phyloP scores from a whole-genome alignment of 768 basidiomycete genomes.

The Dentipellis sp. region DNA sequence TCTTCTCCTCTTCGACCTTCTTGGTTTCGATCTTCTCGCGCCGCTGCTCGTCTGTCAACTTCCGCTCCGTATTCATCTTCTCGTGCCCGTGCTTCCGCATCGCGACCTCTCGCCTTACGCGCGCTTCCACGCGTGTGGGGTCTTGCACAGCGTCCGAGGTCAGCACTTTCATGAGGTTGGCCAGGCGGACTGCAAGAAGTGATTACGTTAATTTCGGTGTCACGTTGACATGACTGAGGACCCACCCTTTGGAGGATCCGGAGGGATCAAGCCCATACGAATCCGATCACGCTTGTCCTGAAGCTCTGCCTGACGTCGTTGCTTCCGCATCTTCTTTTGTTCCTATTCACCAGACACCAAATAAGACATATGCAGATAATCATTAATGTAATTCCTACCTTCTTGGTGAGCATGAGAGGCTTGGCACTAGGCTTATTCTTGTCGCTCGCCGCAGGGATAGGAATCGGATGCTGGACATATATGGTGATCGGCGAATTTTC shows the following conservation, averaged over 20 bases:
- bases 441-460: slow-evolving; percentile 85
- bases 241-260: slow-evolving; percentile 89
- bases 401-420: slow-evolving; percentile 88
- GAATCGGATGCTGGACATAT: slow-evolving; percentile 95
- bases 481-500: slow-evolving; percentile 72
- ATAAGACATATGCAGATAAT: neutral
- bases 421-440: slow-evolving; percentile 73
- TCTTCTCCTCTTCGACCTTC: slow-evolving; percentile 83
- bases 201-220: slow-evolving; percentile 2
- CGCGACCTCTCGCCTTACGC: slow-evolving; percentile 88
- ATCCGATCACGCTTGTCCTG: slow-evolving; percentile 94
- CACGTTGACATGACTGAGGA: neutral
- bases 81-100: slow-evolving; percentile 85
- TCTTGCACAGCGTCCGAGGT: slow-evolving; percentile 96
- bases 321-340: slow-evolving; percentile 95
- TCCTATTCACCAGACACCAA: slow-evolving; percentile 36
- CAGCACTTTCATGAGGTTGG: slow-evolving; percentile 95
- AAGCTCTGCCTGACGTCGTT: slow-evolving; percentile 76
- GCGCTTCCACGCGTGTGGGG: slow-evolving; percentile 94
- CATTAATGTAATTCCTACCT: slow-evolving; percentile 31
- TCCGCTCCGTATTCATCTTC: slow-evolving; percentile 87
- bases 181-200: slow-evolving; percentile 61
- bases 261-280: slow-evolving; percentile 92
- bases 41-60: slow-evolving; percentile 85
- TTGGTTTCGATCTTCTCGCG: slow-evolving; percentile 81